Percentiles rank a stretch among this genome's conserved stretches.
phyloP scores from a whole-genome alignment of 768 basidiomycete genomes.

The Tulasnella sp. region DNA sequence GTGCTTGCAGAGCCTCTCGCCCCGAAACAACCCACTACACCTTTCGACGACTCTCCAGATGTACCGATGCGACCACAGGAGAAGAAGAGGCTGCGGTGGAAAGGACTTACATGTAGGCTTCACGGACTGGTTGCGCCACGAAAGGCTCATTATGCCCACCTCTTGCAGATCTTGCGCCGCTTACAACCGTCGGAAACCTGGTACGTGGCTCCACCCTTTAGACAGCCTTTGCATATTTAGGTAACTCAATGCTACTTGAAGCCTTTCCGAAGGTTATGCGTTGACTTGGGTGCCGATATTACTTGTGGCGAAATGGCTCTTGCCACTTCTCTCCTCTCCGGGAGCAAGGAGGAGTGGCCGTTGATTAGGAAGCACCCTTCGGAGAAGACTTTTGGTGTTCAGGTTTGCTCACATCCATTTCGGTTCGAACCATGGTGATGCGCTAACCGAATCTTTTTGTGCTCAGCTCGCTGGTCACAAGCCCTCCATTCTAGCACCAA shows the following conservation, averaged over 20 bases:
- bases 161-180: conserved; percentile 64
- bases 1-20: conserved; percentile 31
- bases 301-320: conserved; percentile 98
- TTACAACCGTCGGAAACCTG: conserved; percentile 95
- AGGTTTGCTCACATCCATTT: background rate
- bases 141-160: background rate
- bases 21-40: conserved; percentile 11
- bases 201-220: conserved; percentile 50
- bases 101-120: conserved; percentile 77
- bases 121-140: background rate
- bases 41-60: conserved; percentile 60
- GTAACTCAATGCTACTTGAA: conserved; percentile 42
- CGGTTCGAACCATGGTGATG: too few species aligned
- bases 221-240: background rate
- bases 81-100: conserved; percentile 87
- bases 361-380: conserved; percentile 86
- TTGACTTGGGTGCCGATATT: conserved; percentile 86
- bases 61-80: conserved; percentile 71
- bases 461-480: conserved; percentile 87
- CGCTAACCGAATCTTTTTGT: background rate
- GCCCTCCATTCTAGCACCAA: conserved; percentile 62
- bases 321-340: conserved; percentile 84
- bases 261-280: conserved; percentile 93
- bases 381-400: conserved; percentile 82
- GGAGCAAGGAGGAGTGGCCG: conserved; percentile 94